Evolutionary conservation across 805 yeast species (phyloP).

Genomic region (Kuraishia borneana): DNA sequence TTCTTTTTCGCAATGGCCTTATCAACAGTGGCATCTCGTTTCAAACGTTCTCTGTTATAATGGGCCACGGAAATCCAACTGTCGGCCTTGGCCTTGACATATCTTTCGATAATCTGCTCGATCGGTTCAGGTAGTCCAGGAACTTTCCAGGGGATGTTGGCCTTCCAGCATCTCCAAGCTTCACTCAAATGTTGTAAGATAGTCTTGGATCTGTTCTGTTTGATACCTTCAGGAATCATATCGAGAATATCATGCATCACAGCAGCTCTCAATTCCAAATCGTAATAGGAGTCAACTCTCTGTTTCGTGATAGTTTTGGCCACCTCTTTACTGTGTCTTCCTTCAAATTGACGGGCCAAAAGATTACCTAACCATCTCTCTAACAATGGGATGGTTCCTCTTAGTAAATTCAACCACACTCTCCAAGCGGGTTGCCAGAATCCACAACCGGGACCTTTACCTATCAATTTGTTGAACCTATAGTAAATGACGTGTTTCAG

Average conservation of each 20-base stretch:
- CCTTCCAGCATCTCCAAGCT: slow-evolving; percentile 99
- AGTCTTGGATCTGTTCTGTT: slow-evolving; percentile 76
- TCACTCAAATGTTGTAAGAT: slow-evolving; percentile 90
- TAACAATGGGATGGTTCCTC: slow-evolving; percentile 84
- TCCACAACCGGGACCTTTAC: slow-evolving; percentile 98
- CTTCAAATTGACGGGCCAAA: slow-evolving; percentile 89
- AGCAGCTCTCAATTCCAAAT: slow-evolving; percentile 83
- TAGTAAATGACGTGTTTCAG: slow-evolving; percentile 85
- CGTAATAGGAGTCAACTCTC: slow-evolving; percentile 90
- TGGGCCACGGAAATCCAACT: slow-evolving; percentile 95
- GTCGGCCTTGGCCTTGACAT: slow-evolving; percentile 90
- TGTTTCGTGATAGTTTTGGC: slow-evolving; percentile 94
- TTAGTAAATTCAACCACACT: slow-evolving; percentile 83
- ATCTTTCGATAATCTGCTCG: slow-evolving; percentile 75
- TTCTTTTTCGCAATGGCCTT: slow-evolving; percentile 92
- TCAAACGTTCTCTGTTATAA: slow-evolving; percentile 79
- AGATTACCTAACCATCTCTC: slow-evolving; percentile 95
- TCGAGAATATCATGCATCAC: slow-evolving; percentile 94
- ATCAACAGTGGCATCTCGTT: slow-evolving; percentile 85
- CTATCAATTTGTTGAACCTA: slow-evolving; percentile 73
- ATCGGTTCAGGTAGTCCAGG: slow-evolving; percentile 93
- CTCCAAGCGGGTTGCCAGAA: slow-evolving; percentile 99
- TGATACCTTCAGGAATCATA: slow-evolving; percentile 92
- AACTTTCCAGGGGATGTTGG: slow-evolving; percentile 95
- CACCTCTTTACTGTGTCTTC: slow-evolving; percentile 82